A percentile compares a stretch with the other conserved stretches of the same genome.
phyloP scores from a whole-genome alignment of 2,329 filamentous ascomycete species.

The Fusarium tjaetaba region DNA sequence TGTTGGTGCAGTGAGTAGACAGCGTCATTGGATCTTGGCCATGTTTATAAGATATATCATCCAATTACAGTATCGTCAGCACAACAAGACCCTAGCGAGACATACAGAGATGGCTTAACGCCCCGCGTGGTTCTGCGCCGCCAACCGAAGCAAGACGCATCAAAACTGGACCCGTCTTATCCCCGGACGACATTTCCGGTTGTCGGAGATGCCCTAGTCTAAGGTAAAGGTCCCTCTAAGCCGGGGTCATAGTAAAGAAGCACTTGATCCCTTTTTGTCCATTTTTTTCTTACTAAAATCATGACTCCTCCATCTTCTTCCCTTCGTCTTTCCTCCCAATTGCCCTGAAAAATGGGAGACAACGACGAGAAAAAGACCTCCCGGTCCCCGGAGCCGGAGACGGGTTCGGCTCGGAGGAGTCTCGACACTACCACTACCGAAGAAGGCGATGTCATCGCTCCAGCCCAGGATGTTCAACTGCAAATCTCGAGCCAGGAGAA shows the following conservation, averaged over 20 bases:
- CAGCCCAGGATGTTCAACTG: constrained; percentile 16
- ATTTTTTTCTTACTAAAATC: constrained; percentile 10
- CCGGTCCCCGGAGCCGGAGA: constrained; percentile 13
- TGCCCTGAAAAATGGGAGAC: constrained; percentile 11
- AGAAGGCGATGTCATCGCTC: constrained; percentile 35
- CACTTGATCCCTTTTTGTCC: constrained; percentile 15
- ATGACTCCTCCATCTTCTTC: constrained; percentile 14
- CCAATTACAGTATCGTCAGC: neutral
- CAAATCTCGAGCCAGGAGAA: constrained; percentile 13
- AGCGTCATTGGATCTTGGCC: neutral
- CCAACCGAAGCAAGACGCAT: constrained; percentile 29
- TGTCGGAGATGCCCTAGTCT: constrained; percentile 14
- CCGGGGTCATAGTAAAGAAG: constrained; percentile 25
- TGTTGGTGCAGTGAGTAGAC: no score
- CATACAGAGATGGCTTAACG: constrained; percentile 1
- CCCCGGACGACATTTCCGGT: constrained; percentile 36
- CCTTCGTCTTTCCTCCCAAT: neutral
- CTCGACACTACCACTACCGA: constrained; percentile 35
- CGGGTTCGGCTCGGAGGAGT: constrained; percentile 16
- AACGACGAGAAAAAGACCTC: constrained; percentile 34
- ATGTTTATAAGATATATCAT: neutral
- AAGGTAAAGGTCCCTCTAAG: constrained; percentile 3
- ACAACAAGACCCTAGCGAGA: neutral
- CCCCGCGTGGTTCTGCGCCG: constrained; percentile 22
- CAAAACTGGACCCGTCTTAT: constrained; percentile 30